Percentiles rank a stretch among this genome's conserved stretches.
Conservation (phyloP, 1,284 basidiomycete genomes). For the Violaceomyces palustris region DNA sequence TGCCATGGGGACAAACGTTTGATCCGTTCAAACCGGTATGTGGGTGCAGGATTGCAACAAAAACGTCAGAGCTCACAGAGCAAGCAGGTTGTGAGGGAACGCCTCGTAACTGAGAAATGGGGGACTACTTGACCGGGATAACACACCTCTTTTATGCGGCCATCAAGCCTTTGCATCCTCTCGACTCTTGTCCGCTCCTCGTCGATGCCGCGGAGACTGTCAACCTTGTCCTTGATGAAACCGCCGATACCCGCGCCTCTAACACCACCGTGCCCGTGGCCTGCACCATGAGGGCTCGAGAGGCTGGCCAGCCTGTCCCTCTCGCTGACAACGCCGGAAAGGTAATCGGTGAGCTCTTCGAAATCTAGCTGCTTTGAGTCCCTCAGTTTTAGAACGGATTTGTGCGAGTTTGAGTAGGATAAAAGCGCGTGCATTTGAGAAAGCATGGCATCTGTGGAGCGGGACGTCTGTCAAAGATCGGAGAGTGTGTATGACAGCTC, state of each 20-base stretch:
- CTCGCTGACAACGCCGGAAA: constrained; percentile 82
- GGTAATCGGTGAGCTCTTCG: constrained; percentile 91
- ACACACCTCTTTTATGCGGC: constrained; percentile 83
- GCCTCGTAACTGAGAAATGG: no score
- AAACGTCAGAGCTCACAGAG: no score
- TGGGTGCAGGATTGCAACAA: no score
- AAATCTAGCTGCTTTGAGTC: constrained; percentile 99
- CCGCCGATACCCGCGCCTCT: constrained; percentile 67
- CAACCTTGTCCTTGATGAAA: constrained; percentile 89
- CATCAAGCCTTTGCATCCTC: constrained; percentile 84
- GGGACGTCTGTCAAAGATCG: constrained; percentile 20
- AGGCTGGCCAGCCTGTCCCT: constrained; percentile 68
- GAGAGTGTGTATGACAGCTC: background rate
- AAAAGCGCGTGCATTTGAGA: constrained; percentile 81
- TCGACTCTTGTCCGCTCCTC: constrained; percentile 88
- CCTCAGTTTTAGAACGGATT: constrained; percentile 82
- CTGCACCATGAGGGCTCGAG: constrained; percentile 37
- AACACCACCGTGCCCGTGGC: constrained; percentile 52
- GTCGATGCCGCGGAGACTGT: constrained; percentile 82
- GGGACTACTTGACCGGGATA: no score
- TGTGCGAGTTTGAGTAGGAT: constrained; percentile 81
- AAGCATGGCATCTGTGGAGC: constrained; percentile 64
- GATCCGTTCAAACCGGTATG: background rate
- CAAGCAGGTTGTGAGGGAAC: no score
- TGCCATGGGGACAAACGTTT: background rate